A percentile compares a stretch with the other conserved stretches of the same genome.
phyloP scores from a whole-genome alignment of 495 filamentous ascomycete genomes.

The Pyrenula massariospora region DNA sequence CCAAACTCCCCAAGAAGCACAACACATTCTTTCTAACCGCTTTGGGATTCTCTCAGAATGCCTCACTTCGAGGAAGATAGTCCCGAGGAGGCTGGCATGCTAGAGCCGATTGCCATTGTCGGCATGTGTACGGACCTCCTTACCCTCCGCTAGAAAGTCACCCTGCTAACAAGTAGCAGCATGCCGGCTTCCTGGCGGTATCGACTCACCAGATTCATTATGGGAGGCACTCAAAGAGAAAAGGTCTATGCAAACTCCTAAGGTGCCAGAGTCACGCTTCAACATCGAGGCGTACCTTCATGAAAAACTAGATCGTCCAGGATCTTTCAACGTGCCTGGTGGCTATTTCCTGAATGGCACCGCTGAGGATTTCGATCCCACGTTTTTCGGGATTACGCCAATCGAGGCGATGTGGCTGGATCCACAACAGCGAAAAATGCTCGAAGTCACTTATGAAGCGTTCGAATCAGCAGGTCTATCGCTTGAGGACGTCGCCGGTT shows the following conservation, averaged over 20 bases:
- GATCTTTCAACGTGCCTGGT: conserved; percentile 9
- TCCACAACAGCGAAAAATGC: conserved; percentile 11
- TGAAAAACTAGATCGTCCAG: conserved; percentile 6
- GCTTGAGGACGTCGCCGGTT: conserved; percentile 15
- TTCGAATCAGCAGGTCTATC: conserved; percentile 15
- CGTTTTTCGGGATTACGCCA: conserved; percentile 10
- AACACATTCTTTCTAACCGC: too few species aligned
- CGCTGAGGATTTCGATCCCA: conserved; percentile 6
- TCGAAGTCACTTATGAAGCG: conserved; percentile 17
- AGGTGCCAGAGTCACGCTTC: conserved; percentile 14
- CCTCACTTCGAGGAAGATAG: too few species aligned
- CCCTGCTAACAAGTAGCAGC: not conserved
- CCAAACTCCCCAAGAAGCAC: too few species aligned
- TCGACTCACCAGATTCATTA: conserved; percentile 26
- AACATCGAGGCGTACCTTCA: conserved; percentile 26
- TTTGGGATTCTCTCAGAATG: too few species aligned
- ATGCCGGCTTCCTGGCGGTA: conserved; percentile 31
- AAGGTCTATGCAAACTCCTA: conserved; percentile 4
- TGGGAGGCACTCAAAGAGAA: conserved; percentile 13
- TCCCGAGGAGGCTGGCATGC: too few species aligned
- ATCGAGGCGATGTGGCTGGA: conserved; percentile 9
- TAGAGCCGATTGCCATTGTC: not conserved
- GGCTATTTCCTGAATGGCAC: conserved; percentile 5
- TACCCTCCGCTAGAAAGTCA: not conserved
- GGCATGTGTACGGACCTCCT: not conserved